These are phyloP conservation scores for Nannochloris sp. DNA, from an alignment of 139 green algal species.

Conservation along the genomic window DNA sequence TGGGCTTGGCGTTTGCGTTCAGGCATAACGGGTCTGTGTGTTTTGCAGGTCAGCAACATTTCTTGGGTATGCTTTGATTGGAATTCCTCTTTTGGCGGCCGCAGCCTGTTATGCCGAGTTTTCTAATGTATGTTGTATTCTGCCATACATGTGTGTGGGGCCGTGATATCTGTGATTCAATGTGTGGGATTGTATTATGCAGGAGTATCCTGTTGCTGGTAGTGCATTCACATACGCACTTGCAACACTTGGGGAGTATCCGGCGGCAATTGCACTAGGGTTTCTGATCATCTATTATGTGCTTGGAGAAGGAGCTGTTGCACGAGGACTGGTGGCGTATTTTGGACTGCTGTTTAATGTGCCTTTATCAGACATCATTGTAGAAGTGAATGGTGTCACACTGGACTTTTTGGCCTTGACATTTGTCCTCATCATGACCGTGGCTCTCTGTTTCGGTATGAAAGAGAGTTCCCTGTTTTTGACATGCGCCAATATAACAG, in stretches of 20 bases:
- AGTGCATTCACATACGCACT: constrained; percentile 24
- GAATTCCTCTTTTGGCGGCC: constrained; percentile 5
- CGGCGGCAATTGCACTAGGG: constrained; percentile 16
- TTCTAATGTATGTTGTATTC: constrained; percentile 3
- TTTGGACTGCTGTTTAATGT: constrained; percentile 6
- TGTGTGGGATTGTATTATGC: neutral
- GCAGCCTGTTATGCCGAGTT: constrained; percentile 28
- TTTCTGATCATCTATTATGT: constrained; percentile 23
- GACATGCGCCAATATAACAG: constrained; percentile 9
- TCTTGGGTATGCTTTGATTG: constrained; percentile 15
- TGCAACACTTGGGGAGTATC: constrained; percentile 29
- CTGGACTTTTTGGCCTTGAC: constrained; percentile 11
- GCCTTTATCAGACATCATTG: neutral
- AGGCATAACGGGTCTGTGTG: too few species aligned
- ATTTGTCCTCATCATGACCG: constrained; percentile 17
- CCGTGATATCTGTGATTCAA: neutral
- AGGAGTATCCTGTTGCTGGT: constrained; percentile 23
- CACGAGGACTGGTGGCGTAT: constrained; percentile 16
- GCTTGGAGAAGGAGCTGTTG: constrained; percentile 19
- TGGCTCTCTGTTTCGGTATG: constrained; percentile 15
- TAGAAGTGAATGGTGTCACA: neutral
- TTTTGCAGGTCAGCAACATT: constrained; percentile 16
- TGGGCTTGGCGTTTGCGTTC: neutral
- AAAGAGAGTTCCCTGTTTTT: constrained; percentile 14
- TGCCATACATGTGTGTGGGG: neutral